phyloP scores from a whole-genome alignment of 2,329 filamentous ascomycete genomes.

The Cytospora mali region DNA sequence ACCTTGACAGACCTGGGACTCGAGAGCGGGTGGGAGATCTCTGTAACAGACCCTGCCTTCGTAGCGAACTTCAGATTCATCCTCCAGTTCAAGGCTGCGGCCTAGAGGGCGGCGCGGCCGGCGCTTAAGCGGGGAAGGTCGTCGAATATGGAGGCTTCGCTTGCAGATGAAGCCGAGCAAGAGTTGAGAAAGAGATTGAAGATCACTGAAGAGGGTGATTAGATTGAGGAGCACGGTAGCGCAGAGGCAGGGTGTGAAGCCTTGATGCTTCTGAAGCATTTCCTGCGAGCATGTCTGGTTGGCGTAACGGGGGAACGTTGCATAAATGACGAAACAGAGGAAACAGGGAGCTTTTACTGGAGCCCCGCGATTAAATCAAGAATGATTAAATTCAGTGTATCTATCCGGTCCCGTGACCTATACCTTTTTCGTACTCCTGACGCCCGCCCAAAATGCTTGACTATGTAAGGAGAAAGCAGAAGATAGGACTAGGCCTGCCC shows the following conservation, averaged over 20 bases:
- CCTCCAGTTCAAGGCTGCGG: constrained; percentile 48
- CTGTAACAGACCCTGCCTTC: constrained; percentile 91
- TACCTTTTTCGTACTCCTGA: constrained; percentile 24
- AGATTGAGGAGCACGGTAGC: too few species aligned
- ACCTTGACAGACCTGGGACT: constrained; percentile 75
- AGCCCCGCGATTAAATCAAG: constrained; percentile 9
- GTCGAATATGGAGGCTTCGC: too few species aligned
- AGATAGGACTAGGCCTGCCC: constrained; percentile 9
- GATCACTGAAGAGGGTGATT: background rate
- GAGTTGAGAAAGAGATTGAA: background rate
- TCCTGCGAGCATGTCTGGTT: background rate
- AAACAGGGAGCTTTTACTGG: background rate
- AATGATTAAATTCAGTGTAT: constrained; percentile 18
- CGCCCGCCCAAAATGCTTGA: constrained; percentile 29
- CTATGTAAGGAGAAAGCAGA: constrained; percentile 7
- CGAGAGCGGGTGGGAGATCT: constrained; percentile 81
- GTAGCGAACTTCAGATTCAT: constrained; percentile 66
- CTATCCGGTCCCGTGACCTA: constrained; percentile 16
- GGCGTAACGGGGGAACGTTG: background rate
- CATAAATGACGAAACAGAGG: background rate
- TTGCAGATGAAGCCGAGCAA: background rate
- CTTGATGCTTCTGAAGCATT: background rate
- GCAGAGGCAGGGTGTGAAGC: background rate
- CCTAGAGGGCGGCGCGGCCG: constrained; percentile 18
- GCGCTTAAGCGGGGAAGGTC: constrained; percentile 6